Evolutionary conservation across 768 basidiomycete species (phyloP), one percentile per base, ranked within the genome.

Genomic region (Termitomyces sp.): DNA sequence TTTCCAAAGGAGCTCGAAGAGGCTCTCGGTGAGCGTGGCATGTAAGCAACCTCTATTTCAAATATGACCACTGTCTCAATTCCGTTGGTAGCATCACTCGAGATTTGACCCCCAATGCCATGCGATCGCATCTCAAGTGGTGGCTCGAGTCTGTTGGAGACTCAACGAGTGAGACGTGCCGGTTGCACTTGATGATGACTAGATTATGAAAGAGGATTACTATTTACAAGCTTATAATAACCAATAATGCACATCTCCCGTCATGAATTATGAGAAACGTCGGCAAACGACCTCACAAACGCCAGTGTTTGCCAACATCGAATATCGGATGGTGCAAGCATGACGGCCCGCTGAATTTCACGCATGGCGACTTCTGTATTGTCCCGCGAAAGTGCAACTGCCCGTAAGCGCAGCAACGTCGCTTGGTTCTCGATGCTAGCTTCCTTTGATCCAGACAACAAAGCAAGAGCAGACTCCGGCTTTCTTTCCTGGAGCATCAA

Each of bases 21-120:
- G 57, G 87, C 89, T 4, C 76, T 93, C 14, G 75, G 81, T 59
- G 91, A 92, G 69, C 85, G 92, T 60, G 92, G 88, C 66, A 78
- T 92, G 91, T 93, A 68, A 68, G 89, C 78, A 18, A 16, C 2
- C 38, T 58, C 16, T 50, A 33, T 5, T 55, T 30, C 40, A 28
- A 20, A n/a, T 26, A 41, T 59, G 49, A 44, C 50, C 44, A 51
- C 49, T 23, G 14, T 40, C 38, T 52, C 26, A n/a, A 51, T 38
- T 36, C 20, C 26, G 38, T 10, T 56, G 44, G 36, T 46, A 80
- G 77, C 26, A 67, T 78, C 28, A 76, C 78, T 10, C 73, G 74
- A 10, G 74, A 67, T 6, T 66, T 79, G 8, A 69, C 75, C 30
- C 69, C 68, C n/a, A 75, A 78, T 49, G 74, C 73, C 28, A 79